Evolutionary conservation across 306 rosid species (phyloP).

Genomic region (Chamaecrista fasciculata): DNA sequence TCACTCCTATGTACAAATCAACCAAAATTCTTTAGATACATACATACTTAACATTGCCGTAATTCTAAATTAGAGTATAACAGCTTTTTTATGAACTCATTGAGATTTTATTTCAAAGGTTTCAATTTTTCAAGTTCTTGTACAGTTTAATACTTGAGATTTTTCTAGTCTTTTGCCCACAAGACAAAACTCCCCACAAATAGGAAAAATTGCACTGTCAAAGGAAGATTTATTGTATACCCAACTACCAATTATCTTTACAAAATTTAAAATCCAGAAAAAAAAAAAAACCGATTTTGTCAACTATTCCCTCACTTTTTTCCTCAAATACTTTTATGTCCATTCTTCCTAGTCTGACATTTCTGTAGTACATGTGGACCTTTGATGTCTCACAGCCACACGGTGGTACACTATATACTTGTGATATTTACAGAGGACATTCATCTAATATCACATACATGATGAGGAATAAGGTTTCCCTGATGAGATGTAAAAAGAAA

Average conservation of each 20-base stretch:
- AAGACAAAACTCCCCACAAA: no score
- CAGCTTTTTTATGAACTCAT: no score
- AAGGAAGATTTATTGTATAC: background rate
- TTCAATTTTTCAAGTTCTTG: no score
- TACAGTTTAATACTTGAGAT: no score
- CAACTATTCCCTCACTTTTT: background rate
- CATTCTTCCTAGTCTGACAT: background rate
- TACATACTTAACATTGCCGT: no score
- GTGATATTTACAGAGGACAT: constrained; percentile 51
- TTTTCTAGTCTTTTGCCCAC: no score
- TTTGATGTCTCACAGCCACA: no score
- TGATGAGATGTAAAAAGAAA: constrained; percentile 20
- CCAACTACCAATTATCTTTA: background rate
- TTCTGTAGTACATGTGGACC: no score
- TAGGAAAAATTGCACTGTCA: background rate
- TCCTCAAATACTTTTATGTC: background rate
- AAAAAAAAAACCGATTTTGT: background rate
- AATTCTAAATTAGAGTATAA: no score
- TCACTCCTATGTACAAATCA: no score
- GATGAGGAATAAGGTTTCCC: constrained; percentile 29
- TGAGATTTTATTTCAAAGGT: no score
- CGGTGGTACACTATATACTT: constrained; percentile 36
- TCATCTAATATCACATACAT: constrained; percentile 34
- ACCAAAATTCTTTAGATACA: no score
- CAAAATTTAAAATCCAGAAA: background rate